Conservation (phyloP, 495 filamentous ascomycete genomes). For the Penicillium goetzii region DNA sequence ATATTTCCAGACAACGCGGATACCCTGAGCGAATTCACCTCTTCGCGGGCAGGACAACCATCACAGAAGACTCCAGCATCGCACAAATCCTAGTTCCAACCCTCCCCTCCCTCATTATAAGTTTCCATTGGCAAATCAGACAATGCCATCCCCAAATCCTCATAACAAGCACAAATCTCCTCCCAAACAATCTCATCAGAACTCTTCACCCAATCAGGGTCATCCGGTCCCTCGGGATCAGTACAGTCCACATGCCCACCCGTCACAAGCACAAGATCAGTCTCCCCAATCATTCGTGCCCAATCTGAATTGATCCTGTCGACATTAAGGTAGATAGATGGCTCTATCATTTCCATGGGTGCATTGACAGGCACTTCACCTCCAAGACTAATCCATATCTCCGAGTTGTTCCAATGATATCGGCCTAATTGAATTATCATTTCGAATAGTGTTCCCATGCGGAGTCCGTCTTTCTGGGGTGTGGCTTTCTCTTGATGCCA, state of each 20-base stretch:
- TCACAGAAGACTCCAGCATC: not conserved
- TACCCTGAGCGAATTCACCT: not conserved
- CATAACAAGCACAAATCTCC: not conserved
- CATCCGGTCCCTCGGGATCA: not conserved
- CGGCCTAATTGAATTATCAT: not conserved
- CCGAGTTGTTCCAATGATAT: not conserved
- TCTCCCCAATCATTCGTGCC: not conserved
- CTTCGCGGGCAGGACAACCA: not conserved
- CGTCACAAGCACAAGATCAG: not conserved
- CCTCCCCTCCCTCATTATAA: not conserved
- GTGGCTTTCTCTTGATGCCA: not conserved
- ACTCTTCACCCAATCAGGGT: not conserved
- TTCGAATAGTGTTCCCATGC: conserved; percentile 1
- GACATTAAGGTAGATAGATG: not conserved
- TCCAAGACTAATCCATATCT: not conserved
- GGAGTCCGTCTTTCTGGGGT: not conserved
- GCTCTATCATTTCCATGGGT: not conserved
- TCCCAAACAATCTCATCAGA: not conserved
- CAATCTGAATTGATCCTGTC: not conserved
- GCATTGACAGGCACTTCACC: not conserved
- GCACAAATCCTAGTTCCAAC: not conserved
- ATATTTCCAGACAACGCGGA: not conserved
- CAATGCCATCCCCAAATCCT: not conserved
- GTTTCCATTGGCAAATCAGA: not conserved
- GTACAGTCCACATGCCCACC: not conserved